Evolutionary conservation across 1,284 basidiomycete species (phyloP), one percentile per base, ranked within the genome.

Genomic region (Prillingera fragicola): DNA sequence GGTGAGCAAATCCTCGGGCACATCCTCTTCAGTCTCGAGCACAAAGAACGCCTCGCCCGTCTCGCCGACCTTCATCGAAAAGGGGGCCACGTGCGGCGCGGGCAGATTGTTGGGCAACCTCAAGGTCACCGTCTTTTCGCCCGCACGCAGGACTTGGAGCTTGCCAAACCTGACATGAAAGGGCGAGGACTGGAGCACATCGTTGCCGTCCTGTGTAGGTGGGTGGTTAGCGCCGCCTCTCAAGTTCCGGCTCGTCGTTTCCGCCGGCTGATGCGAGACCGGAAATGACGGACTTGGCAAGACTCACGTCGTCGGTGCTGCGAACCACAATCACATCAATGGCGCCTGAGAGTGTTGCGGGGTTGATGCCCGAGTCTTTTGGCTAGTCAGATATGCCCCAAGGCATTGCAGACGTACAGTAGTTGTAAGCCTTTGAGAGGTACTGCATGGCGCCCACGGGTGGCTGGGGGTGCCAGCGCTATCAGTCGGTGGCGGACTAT

Each of bases 111-210:
- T 66, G 7, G 70, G 70, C 26, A 92, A 80, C 40, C 80, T 79
- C 23, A 92, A 79, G 51, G 83, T 85, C 45, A 92, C 89, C 77
- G 89, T 89, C 75, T 96, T 94, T 74, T 98, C 95, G 26, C 81
- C 84, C 18, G 95, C 92, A 43, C 91, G 76, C 9, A 98, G 77
- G 2, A 98, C 91, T 69, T 94, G 91, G 76, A 92, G 85, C 77
- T 98, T 98, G 45, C 95, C 95, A 69, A 98, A 98, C 45, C 95
- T 78, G 32, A 99, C 92, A 71, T 98, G 95, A 64, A 98, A 99
- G 0, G 95, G 95, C 13, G 90, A 91, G 65, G 90, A 95, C 3
- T 81, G 85, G 25, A 96, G 80, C 57, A 85, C 85, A 18, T 77
- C 77, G 14, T 67, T 61, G 21, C 69, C 70, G 38, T 65, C 38